Percentiles rank a stretch among this genome's conserved stretches.
phyloP scores from a whole-genome alignment of 495 filamentous ascomycete species.

The Barbatosphaeria neglecta region DNA sequence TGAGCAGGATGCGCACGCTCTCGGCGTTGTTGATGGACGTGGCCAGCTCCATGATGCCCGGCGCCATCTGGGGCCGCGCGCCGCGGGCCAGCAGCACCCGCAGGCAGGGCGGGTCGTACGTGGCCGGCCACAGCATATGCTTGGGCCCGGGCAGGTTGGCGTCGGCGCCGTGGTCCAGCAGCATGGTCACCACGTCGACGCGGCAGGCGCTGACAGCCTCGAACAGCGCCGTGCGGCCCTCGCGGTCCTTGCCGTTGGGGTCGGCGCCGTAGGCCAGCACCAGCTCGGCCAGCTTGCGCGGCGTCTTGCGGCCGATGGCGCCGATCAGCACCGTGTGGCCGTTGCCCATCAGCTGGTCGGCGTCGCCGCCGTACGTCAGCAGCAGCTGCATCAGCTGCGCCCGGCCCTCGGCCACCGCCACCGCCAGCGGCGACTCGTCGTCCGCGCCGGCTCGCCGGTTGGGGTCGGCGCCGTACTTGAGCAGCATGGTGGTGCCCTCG shows the following conservation, averaged over 20 bases:
- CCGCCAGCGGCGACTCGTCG: conserved; percentile 28
- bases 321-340: conserved; percentile 36
- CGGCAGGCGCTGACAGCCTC: conserved; percentile 25
- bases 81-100: conserved; percentile 28
- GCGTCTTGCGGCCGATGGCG: conserved; percentile 32
- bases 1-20: conserved; percentile 36
- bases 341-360: conserved; percentile 25
- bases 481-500: conserved; percentile 31
- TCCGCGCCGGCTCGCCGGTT: conserved; percentile 29
- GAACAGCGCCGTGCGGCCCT: conserved; percentile 38
- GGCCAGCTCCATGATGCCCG: conserved; percentile 38
- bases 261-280: conserved; percentile 37
- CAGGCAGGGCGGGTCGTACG: conserved; percentile 26
- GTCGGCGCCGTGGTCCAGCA: conserved; percentile 15
- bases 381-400: conserved; percentile 31
- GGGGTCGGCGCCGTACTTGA: conserved; percentile 40
- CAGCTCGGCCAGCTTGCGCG: conserved; percentile 29
- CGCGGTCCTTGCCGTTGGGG: conserved; percentile 37
- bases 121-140: conserved; percentile 37
- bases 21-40: conserved; percentile 35
- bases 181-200: conserved; percentile 15
- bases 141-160: conserved; percentile 40
- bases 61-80: conserved; percentile 31
- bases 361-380: conserved; percentile 36
- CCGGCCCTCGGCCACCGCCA: conserved; percentile 23